These are phyloP conservation scores for Debaryomyces hansenii DNA, from an alignment of 805 yeast species.

Conservation along the genomic window DNA sequence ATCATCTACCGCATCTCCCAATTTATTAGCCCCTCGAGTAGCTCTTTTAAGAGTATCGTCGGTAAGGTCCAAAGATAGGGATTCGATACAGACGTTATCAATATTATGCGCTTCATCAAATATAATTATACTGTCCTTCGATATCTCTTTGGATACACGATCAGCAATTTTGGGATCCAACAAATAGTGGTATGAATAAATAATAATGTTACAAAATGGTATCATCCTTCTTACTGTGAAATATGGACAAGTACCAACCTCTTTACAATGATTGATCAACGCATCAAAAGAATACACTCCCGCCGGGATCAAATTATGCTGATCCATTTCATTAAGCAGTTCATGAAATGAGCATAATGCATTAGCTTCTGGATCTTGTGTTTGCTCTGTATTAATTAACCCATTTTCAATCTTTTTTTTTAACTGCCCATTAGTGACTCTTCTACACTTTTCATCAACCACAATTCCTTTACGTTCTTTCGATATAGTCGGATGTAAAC, in stretches of 20 bases:
- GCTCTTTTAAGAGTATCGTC: conserved; percentile 88
- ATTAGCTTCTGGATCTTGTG: conserved; percentile 34
- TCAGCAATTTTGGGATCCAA: conserved; percentile 97
- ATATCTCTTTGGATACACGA: conserved; percentile 86
- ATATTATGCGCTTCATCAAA: conserved; percentile 99
- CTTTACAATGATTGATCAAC: conserved; percentile 72
- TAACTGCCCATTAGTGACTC: conserved; percentile 89
- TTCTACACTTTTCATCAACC: conserved; percentile 95
- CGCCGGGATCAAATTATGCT: conserved; percentile 82
- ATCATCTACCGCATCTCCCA: conserved; percentile 79
- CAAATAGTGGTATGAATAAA: conserved; percentile 94
- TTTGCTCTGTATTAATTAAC: conserved; percentile 51
- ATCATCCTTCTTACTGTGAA: conserved; percentile 98
- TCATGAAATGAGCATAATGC: conserved; percentile 86
- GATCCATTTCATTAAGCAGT: conserved; percentile 80
- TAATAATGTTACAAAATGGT: conserved; percentile 87
- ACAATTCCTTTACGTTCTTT: conserved; percentile 87
- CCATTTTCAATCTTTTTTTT: conserved; percentile 59
- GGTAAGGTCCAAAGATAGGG: conserved; percentile 86
- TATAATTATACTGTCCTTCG: conserved; percentile 89
- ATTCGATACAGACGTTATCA: conserved; percentile 97
- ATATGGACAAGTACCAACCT: conserved; percentile 87
- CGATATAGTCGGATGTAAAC: conserved; percentile 84
- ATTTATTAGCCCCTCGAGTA: conserved; percentile 76
- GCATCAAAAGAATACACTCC: conserved; percentile 96